Conservation (phyloP, 345 rosid species). For the Limnanthes douglasii region DNA sequence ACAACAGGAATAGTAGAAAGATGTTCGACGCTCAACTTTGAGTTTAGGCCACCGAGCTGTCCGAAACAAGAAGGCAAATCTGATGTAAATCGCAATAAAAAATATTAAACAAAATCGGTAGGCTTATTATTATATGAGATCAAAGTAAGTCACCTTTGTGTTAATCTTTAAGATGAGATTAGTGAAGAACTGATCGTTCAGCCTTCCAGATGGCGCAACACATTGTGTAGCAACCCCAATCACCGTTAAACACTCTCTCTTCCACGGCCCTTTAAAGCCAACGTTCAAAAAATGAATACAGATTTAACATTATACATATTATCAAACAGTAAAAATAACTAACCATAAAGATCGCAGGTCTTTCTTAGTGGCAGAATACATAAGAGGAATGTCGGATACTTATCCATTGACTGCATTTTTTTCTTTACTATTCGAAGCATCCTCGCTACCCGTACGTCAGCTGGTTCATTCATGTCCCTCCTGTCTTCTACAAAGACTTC, state of each 20-base stretch:
- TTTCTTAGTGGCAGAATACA: conserved; percentile 75
- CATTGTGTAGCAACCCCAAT: conserved; percentile 76
- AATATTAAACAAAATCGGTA: not conserved
- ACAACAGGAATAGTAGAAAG: conserved; percentile 36
- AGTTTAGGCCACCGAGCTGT: conserved; percentile 93
- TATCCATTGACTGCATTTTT: too few relatives aligned
- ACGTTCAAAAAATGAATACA: conserved; percentile 7
- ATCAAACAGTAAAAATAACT: conserved; percentile 6
- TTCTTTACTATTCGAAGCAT: conserved; percentile 40
- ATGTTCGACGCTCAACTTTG: conserved; percentile 54
- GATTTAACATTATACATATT: conserved; percentile 4
- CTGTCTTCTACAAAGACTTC: conserved; percentile 66
- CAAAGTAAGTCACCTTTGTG: conserved; percentile 57
- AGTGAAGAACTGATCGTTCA: conserved; percentile 71
- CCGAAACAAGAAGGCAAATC: too few relatives aligned
- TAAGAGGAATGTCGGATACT: conserved; percentile 44
- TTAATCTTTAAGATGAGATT: conserved; percentile 85
- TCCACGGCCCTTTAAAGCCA: conserved; percentile 71
- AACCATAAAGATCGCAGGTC: conserved; percentile 75
- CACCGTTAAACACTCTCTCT: conserved; percentile 49
- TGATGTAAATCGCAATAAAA: not conserved
- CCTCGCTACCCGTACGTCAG: conserved; percentile 61
- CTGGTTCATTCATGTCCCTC: conserved; percentile 24
- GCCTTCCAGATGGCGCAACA: conserved; percentile 49
- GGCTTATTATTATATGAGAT: too few relatives aligned